Base-by-base conservation (phyloP, 805 yeast genomes). In the Starmerella powellii region DNA sequence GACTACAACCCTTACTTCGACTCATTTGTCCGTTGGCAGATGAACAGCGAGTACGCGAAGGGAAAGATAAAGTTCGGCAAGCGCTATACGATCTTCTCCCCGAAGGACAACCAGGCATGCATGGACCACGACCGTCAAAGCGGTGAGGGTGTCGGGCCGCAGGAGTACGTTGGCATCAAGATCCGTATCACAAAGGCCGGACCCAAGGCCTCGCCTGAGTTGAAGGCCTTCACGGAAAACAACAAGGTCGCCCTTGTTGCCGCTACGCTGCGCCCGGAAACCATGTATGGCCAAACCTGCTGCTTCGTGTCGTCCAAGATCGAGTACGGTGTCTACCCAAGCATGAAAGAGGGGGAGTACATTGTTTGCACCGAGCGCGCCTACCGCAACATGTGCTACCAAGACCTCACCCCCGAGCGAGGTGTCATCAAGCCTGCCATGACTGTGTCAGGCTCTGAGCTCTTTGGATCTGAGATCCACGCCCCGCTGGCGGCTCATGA, bases 211-310 rank as follows among this genome's bases (percentile, higher is more conserved):
- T 72, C 73, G 53, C 56, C 58, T 18, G 54, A 61, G 19, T 57
- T 74, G 20, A 66, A 63, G 36, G 56, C 62, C 35, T 62, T 69
- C 17, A 71, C 65, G 21, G 53, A 60, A 20, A 67, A 64, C 45
- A 84, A 82, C 67, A 80, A 78, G 54, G 70, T 86, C 23, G 85
- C 62, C 66, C 70, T 91, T 47, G 85, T 91, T 38, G 98, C 98
- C 46, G 97, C 97, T 23, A 91, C 98, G 54, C 75, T 91, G 59
- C 79, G 98, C 68, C 96, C 98, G 26, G 98, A 91, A 68, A 91
- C 98, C 54, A 85, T 91, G 96, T 87, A 87, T 59, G 97, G 96
- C 50, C 97, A 91, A 70, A 84, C 95, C 4, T 84, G 95, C 71
- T 87, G 96, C 73, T 91, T 88, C 57, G 97, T 91, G 19, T 83